Conservation (phyloP, 2,329 filamentous ascomycete species). For the Beauveria bassiana region DNA sequence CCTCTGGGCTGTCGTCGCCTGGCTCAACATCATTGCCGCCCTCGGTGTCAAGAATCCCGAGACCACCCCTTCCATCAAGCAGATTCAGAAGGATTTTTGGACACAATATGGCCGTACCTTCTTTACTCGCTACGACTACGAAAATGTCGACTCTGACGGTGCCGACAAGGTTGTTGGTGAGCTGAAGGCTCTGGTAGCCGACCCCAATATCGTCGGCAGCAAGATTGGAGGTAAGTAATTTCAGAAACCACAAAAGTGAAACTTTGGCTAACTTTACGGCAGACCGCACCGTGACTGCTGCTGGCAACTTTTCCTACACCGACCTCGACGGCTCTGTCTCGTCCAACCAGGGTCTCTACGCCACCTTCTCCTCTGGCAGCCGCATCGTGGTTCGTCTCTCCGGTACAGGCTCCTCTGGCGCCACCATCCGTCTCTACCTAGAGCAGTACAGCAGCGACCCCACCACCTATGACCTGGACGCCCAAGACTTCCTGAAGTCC, state of each 20-base stretch:
- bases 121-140: conserved; percentile 98
- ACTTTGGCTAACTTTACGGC: conserved; percentile 17
- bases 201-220: conserved; percentile 70
- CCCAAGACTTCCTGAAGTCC: conserved; percentile 88
- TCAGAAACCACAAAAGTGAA: neutral
- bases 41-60: conserved; percentile 74
- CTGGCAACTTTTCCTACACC: conserved; percentile 96
- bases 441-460: conserved; percentile 88
- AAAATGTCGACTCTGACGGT: conserved; percentile 84
- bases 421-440: conserved; percentile 93
- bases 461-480: conserved; percentile 69
- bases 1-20: conserved; percentile 93
- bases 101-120: conserved; percentile 91
- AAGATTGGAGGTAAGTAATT: conserved; percentile 56
- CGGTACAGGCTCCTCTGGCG: conserved; percentile 88
- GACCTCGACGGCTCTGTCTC: conserved; percentile 96
- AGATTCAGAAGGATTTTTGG: conserved; percentile 98
- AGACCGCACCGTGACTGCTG: conserved; percentile 76
- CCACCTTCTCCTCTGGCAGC: conserved; percentile 89
- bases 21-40: conserved; percentile 97
- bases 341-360: conserved; percentile 92
- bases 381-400: conserved; percentile 92
- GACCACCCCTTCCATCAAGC: conserved; percentile 82
- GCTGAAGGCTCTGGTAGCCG: conserved; percentile 69
- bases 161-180: conserved; percentile 84